These are phyloP conservation scores for Hypomontagnella monticulosa DNA, from an alignment of 495 filamentous ascomycete genomes.

Conservation along the genomic window DNA sequence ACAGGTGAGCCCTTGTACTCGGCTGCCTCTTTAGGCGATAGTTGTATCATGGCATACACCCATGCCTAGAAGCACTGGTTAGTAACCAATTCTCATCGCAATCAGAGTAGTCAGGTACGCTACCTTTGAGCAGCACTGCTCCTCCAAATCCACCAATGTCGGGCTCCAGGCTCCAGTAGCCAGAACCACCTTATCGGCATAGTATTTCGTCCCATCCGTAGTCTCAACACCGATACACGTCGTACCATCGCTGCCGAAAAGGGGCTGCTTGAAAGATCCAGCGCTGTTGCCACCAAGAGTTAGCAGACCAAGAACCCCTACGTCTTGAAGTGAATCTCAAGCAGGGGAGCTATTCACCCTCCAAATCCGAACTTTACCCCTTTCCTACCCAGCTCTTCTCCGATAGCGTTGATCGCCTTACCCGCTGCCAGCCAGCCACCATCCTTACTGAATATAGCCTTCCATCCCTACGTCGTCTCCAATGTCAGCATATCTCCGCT, in stretches of 20 bases:
- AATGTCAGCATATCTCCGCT: slow-evolving; percentile 1
- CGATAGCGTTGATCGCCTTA: slow-evolving; percentile 40
- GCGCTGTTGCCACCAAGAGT: slow-evolving; percentile 10
- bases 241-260: slow-evolving; percentile 27
- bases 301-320: neutral
- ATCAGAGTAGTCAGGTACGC: neutral
- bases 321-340: too few species aligned
- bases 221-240: slow-evolving; percentile 48
- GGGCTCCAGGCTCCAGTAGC: slow-evolving; percentile 51
- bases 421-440: slow-evolving; percentile 41
- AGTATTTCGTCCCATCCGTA: slow-evolving; percentile 46
- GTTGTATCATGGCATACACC: slow-evolving; percentile 64
- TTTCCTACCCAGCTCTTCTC: slow-evolving; percentile 29
- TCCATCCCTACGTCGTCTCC: slow-evolving; percentile 32
- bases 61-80: slow-evolving; percentile 48
- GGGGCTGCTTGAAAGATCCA: slow-evolving; percentile 32
- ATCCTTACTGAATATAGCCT: slow-evolving; percentile 41
- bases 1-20: slow-evolving; percentile 61
- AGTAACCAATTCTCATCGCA: neutral
- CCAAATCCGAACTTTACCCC: slow-evolving; percentile 40
- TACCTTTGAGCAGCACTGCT: slow-evolving; percentile 45
- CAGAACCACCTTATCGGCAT: slow-evolving; percentile 48
- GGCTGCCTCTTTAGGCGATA: slow-evolving; percentile 60
- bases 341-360: slow-evolving; percentile 14
- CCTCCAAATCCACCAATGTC: slow-evolving; percentile 47